These are phyloP conservation scores for Breviolum minutum DNA, from an alignment of 73 alveolate genomes.

Conservation along the genomic window DNA sequence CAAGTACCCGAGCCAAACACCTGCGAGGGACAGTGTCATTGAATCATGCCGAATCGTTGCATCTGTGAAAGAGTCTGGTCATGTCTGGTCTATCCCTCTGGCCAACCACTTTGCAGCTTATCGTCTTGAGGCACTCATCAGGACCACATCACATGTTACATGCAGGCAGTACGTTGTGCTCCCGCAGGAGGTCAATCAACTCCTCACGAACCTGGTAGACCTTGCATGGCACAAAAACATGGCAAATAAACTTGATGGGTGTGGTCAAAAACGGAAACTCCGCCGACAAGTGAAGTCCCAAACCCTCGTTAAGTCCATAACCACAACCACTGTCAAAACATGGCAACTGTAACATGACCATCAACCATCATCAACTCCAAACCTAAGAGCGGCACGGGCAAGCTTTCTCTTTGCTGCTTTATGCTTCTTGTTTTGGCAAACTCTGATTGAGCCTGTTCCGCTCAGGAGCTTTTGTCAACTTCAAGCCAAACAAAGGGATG, in stretches of 20 bases:
- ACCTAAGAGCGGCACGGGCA: conserved; percentile 97
- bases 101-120: neutral
- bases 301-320: no score
- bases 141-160: neutral
- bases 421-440: conserved; percentile 98
- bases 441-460: conserved; percentile 96
- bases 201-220: conserved; percentile 79
- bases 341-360: neutral
- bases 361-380: neutral
- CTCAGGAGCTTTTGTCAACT: no score
- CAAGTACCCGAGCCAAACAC: conserved; percentile 8
- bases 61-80: no score
- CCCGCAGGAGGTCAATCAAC: conserved; percentile 87
- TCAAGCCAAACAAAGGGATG: no score
- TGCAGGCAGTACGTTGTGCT: conserved; percentile 76
- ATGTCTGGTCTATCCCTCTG: no score
- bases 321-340: neutral
- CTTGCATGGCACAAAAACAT: neutral
- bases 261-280: no score
- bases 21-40: neutral
- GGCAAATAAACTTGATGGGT: neutral
- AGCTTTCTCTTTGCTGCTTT: conserved; percentile 98
- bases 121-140: no score
- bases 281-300: no score
- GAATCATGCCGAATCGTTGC: no score